Evolutionary conservation across 2,329 filamentous ascomycete species (phyloP), one percentile per base, ranked within the genome.

Genomic region (Colletotrichum scovillei): DNA sequence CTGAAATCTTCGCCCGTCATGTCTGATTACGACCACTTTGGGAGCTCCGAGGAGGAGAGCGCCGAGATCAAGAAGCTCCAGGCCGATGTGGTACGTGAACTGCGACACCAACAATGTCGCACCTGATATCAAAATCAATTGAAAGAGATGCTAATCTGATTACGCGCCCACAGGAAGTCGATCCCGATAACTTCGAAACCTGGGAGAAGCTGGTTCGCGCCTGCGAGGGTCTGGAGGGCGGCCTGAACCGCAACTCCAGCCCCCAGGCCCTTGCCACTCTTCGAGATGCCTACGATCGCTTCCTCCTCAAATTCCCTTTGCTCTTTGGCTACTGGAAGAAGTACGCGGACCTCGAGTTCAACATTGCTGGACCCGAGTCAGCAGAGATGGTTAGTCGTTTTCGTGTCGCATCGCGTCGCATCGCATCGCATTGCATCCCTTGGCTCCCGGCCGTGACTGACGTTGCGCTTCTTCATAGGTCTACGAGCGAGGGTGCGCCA

Each of bases 311-410:
- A 81, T 99, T 98, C 76, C 97, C 97, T 3, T 89, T 98, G 12
- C 91, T 98, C 52, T 99, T 98, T 79, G 97, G 96, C 65, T 99
- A 98, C 86, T 99, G 97, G 97, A 98, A 98, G 87, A 98, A 98
- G 82, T 99, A 98, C 88, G 97, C 97, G 80, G 96, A 98, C 79
- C 89, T 97, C 76, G 97, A 99, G 81, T 99, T 99, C 85, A 95
- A 95, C 63, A 98, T 99, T 76, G 95, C 95, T 5, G 97, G 97
- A 22, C 97, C 97, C 5, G 97, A 99, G 86, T 96, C 96, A 56
- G 97, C 97, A 67, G 97, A 98, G 83, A 97, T 98, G 93, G 95
- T 98, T 83, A 79, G 89, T 76, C 42, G n/a, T 19, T 4, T 49
- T 67, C 22, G 19, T 55, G 26, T 49, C 60, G 57, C 46, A 53